Percentiles rank a stretch among this genome's conserved stretches.
Conservation (phyloP, 148 eudicot species). For the Camellia granthamiana region DNA sequence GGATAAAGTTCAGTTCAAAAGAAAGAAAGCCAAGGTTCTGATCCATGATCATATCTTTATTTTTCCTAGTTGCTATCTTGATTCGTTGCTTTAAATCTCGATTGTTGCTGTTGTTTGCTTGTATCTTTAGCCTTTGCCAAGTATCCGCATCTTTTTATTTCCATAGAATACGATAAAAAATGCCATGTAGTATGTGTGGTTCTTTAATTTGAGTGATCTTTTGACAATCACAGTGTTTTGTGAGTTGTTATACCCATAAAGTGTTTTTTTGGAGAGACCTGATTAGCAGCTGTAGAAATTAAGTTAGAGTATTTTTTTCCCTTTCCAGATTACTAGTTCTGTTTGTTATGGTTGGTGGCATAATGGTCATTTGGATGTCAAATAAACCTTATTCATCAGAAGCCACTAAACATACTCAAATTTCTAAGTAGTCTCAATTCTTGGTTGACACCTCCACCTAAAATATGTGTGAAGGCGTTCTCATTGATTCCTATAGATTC, state of each 20-base stretch:
- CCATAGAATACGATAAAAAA: no score
- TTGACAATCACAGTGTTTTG: background rate
- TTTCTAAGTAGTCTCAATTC: no score
- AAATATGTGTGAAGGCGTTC: no score
- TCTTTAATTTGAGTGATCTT: background rate
- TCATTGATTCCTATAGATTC: no score
- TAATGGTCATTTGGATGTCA: no score
- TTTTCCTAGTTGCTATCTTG: background rate
- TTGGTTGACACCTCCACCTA: no score
- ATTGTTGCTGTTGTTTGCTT: background rate
- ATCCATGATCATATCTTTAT: conserved; percentile 13
- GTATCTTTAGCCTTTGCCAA: background rate
- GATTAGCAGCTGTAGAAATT: background rate
- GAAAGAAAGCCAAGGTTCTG: conserved; percentile 73
- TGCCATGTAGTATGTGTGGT: background rate
- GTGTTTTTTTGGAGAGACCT: background rate
- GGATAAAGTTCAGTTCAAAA: conserved; percentile 69
- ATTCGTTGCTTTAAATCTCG: background rate
- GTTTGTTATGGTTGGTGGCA: no score
- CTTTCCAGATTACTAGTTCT: background rate
- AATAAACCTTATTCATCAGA: no score
- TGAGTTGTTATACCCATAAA: background rate
- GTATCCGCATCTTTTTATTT: no score
- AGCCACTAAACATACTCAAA: no score
- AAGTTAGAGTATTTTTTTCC: background rate